Evolutionary conservation across 495 filamentous ascomycete species (phyloP).

Genomic region (Parathielavia appendiculata): DNA sequence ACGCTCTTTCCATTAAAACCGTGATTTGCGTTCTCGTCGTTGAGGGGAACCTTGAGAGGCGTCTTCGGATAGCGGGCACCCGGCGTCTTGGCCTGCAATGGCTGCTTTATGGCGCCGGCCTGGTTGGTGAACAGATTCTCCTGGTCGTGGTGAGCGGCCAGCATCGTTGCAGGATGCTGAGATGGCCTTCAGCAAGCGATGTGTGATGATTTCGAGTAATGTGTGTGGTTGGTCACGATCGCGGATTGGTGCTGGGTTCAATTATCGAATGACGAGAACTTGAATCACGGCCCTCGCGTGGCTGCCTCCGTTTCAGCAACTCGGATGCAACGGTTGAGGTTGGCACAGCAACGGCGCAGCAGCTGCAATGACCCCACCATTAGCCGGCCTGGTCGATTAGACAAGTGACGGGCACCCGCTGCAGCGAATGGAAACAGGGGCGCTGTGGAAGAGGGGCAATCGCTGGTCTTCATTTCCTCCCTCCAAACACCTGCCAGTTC

Average conservation of each 20-base stretch:
- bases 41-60: slow-evolving; percentile 73
- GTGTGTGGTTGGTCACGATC: background rate
- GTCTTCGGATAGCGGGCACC: slow-evolving; percentile 73
- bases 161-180: slow-evolving; percentile 46
- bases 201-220: background rate
- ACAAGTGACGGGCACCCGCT: slow-evolving; percentile 28
- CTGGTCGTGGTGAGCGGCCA: slow-evolving; percentile 73
- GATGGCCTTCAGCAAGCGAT: slow-evolving; percentile 18
- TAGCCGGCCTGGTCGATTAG: slow-evolving; percentile 27
- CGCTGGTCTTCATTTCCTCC: slow-evolving; percentile 27
- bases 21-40: slow-evolving; percentile 76
- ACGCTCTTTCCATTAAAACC: slow-evolving; percentile 59
- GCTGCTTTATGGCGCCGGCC: slow-evolving; percentile 71
- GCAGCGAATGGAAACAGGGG: slow-evolving; percentile 30
- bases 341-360: slow-evolving; percentile 26
- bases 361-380: slow-evolving; percentile 26
- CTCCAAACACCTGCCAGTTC: slow-evolving; percentile 20
- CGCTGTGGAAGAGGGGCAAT: slow-evolving; percentile 29
- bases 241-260: background rate
- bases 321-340: slow-evolving; percentile 3
- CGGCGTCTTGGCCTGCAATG: slow-evolving; percentile 73
- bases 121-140: slow-evolving; percentile 80
- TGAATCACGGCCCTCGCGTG: slow-evolving; percentile 7
- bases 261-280: background rate
- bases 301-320: background rate